phyloP scores from a whole-genome alignment of 1,284 basidiomycete genomes.

The Microbotryum saponariae region DNA sequence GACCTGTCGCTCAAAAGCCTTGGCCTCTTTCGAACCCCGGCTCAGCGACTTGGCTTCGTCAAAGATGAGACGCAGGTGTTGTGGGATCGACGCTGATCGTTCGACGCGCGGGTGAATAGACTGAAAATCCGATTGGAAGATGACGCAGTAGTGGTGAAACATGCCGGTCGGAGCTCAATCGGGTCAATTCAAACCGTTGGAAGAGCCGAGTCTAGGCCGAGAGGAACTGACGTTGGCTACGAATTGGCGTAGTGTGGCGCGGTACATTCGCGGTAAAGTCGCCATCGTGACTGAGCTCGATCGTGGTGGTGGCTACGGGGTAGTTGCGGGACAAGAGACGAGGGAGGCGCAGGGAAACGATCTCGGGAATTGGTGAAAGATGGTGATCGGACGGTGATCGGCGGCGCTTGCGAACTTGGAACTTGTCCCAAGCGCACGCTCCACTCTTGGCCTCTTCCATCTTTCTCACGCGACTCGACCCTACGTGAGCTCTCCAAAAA shows the following conservation, averaged over 20 bases:
- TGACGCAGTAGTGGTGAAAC: background rate
- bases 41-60: conserved; percentile 16
- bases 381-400: no score
- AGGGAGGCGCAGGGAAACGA: no score
- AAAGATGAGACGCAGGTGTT: conserved; percentile 19
- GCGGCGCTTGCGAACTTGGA: no score
- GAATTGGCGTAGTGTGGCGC: conserved; percentile 26
- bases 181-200: no score
- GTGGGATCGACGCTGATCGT: conserved; percentile 22
- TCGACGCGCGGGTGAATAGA: conserved; percentile 22
- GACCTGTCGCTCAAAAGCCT: conserved; percentile 13
- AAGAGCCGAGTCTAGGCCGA: background rate
- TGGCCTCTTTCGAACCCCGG: background rate
- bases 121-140: background rate
- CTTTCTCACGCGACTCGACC: no score
- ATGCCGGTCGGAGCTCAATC: background rate
- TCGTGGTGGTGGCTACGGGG: no score
- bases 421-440: no score
- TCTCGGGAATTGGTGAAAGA: no score
- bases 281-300: conserved; percentile 5
- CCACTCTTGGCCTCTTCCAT: no score
- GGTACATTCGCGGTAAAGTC: conserved; percentile 19
- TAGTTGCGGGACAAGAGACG: no score
- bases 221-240: conserved; percentile 20
- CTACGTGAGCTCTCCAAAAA: no score